Evolutionary conservation across 73 alveolate species (phyloP).

Genomic region (Uronychia binucleata): DNA sequence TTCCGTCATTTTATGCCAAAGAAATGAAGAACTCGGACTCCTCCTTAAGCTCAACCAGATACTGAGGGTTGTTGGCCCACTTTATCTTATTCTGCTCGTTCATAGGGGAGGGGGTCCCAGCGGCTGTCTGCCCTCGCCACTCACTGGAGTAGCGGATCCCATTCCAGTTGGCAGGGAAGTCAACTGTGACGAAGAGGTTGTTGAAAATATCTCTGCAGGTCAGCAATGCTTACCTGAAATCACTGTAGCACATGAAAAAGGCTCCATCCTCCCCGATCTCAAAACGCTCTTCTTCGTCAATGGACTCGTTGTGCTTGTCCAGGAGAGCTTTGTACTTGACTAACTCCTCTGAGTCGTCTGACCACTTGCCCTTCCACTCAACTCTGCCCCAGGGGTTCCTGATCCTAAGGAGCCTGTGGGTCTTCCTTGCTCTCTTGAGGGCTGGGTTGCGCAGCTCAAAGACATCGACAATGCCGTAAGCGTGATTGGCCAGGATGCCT

Average conservation of each 20-base stretch:
- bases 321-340: slow-evolving; percentile 49
- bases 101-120: slow-evolving; percentile 74
- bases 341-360: slow-evolving; percentile 89
- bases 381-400: slow-evolving; percentile 99
- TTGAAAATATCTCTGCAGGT: slow-evolving; percentile 60
- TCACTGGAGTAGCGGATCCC: slow-evolving; percentile 79
- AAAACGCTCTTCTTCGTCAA: slow-evolving; percentile 75
- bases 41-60: slow-evolving; percentile 49
- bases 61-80: slow-evolving; percentile 82
- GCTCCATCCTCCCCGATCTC: slow-evolving; percentile 95
- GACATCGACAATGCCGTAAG: slow-evolving; percentile 95
- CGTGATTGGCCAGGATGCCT: slow-evolving; percentile 96
- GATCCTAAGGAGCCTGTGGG: slow-evolving; percentile 87
- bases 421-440: slow-evolving; percentile 27
- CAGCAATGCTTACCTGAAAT: slow-evolving; percentile 35
- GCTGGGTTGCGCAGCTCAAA: slow-evolving; percentile 82
- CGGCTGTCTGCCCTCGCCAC: slow-evolving; percentile 44
- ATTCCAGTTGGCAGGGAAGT: slow-evolving; percentile 84
- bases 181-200: slow-evolving; percentile 78
- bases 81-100: slow-evolving; percentile 46
- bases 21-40: slow-evolving; percentile 80
- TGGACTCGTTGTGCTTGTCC: slow-evolving; percentile 48
- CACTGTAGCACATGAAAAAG: slow-evolving; percentile 93
- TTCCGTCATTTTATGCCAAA: slow-evolving; percentile 89
- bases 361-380: slow-evolving; percentile 97